These are phyloP conservation scores for Pythium sp. DNA, from an alignment of 352 stramenopile genomes.

Conservation along the genomic window DNA sequence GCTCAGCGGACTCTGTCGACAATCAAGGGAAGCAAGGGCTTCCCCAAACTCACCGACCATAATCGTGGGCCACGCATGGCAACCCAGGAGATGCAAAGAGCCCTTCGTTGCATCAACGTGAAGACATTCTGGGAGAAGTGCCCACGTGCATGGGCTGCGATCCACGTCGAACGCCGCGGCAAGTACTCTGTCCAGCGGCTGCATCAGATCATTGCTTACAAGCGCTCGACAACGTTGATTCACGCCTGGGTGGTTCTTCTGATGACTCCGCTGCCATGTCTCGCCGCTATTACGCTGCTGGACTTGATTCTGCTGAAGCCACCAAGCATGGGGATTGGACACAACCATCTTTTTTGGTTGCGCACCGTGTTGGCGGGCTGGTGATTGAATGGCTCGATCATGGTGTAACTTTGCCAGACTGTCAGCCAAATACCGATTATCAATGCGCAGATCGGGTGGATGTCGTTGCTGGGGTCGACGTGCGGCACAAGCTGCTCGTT, in stretches of 20 bases:
- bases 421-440: conserved; percentile 7
- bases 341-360: conserved; percentile 8
- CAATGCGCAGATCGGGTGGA: not conserved
- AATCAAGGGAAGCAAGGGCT: not conserved
- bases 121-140: not conserved
- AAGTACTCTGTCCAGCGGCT: conserved; percentile 2
- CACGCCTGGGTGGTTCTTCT: conserved; percentile 2
- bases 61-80: too few relatives aligned
- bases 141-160: not conserved
- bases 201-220: not conserved
- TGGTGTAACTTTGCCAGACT: not conserved
- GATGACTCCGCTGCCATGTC: conserved; percentile 12
- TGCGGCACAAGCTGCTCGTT: conserved; percentile 11
- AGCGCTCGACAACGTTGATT: not conserved
- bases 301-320: conserved; percentile 12
- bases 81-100: too few relatives aligned
- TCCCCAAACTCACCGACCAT: not conserved
- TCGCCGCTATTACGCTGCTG: not conserved
- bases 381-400: not conserved
- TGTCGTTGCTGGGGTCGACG: not conserved
- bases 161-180: not conserved
- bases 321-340: not conserved
- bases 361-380: not conserved
- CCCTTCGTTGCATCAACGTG: not conserved
- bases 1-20: not conserved